Conservation (phyloP, 1,284 basidiomycete species). For the Heterobasidion parviporum region DNA sequence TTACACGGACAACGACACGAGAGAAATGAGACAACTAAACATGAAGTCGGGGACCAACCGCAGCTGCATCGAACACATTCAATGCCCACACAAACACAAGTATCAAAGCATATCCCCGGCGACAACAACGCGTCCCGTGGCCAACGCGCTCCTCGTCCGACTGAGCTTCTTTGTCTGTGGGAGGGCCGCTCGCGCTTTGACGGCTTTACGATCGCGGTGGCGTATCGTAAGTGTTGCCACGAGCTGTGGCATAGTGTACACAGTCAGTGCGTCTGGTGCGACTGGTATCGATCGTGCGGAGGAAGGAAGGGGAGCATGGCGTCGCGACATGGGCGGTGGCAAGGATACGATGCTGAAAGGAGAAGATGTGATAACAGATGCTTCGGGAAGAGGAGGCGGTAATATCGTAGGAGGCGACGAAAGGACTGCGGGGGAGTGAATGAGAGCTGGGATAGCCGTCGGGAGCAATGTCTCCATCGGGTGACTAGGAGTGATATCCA, state of each 20-base stretch:
- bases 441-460: too few species aligned
- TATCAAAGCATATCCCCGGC: too few species aligned
- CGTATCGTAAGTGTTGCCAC: conserved; percentile 25
- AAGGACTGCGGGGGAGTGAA: background rate
- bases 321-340: background rate
- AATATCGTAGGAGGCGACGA: background rate
- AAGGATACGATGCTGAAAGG: too few species aligned
- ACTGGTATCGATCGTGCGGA: conserved; percentile 8
- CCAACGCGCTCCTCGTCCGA: too few species aligned
- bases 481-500: background rate
- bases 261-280: conserved; percentile 6
- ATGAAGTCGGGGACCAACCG: too few species aligned
- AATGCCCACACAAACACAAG: too few species aligned
- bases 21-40: too few species aligned
- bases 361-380: background rate
- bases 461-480: background rate
- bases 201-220: conserved; percentile 18
- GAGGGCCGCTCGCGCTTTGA: conserved; percentile 1
- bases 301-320: conserved; percentile 8
- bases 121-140: too few species aligned
- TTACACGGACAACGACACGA: too few species aligned
- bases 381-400: background rate
- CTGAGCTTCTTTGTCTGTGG: background rate
- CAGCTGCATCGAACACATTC: too few species aligned
- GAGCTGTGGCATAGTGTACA: conserved; percentile 23